phyloP scores from a whole-genome alignment of 2,329 filamentous ascomycete genomes.

The Phialophora macrospora region DNA sequence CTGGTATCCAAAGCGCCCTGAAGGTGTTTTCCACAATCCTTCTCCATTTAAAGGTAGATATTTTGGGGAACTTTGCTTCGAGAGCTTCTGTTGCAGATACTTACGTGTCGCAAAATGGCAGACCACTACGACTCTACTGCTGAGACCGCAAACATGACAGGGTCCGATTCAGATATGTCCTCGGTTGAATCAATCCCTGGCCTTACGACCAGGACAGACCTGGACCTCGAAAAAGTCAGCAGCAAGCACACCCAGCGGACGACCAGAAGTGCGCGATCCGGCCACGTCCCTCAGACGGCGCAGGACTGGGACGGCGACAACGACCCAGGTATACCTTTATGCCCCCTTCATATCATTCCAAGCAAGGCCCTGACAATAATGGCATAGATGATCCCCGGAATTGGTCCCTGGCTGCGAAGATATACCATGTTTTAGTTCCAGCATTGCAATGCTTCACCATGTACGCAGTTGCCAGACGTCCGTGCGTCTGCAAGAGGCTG shows the following conservation, averaged over 20 bases:
- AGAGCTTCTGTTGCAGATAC: neutral
- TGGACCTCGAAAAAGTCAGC: constrained; percentile 32
- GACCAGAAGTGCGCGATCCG: constrained; percentile 17
- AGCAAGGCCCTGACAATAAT: neutral
- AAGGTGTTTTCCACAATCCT: neutral
- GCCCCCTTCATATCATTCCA: neutral
- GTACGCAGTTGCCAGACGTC: constrained; percentile 16
- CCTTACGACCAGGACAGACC: constrained; percentile 9
- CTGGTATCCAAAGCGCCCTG: neutral
- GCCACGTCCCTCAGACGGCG: constrained; percentile 25
- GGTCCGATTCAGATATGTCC: constrained; percentile 18
- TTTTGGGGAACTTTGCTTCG: neutral
- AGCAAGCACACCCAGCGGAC: constrained; percentile 24
- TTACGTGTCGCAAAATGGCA: constrained; percentile 21
- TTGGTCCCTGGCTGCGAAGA: constrained; percentile 57
- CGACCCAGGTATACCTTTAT: constrained; percentile 48
- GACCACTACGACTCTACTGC: neutral
- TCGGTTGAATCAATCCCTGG: constrained; percentile 22
- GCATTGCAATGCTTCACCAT: constrained; percentile 36
- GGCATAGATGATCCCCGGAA: constrained; percentile 61
- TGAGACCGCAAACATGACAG: constrained; percentile 23
- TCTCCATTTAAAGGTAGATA: neutral
- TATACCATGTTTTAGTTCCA: constrained; percentile 39
- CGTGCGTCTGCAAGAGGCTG: constrained; percentile 7
- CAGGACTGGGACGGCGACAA: constrained; percentile 63